Evolutionary conservation across 257 asterid genomes (phyloP).

Genomic region (Plantago major): DNA sequence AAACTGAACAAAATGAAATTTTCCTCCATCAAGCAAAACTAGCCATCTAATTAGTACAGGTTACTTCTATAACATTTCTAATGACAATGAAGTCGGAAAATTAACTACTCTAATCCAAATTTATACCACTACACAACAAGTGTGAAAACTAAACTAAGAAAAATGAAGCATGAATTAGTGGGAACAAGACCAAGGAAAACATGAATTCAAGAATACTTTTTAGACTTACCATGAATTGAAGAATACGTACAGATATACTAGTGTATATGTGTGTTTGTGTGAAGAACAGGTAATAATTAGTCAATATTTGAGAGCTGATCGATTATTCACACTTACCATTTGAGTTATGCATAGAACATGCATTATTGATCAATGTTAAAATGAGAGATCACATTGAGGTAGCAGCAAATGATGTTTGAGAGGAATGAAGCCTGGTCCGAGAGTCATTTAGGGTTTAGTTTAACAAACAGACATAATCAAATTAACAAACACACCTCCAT

Average conservation of each 20-base stretch:
- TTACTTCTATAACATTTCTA: neutral
- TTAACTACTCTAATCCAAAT: neutral
- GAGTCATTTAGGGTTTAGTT: constrained; percentile 30
- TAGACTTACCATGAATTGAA: too few relatives aligned
- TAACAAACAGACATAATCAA: neutral
- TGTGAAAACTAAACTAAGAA: neutral
- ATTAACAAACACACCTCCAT: constrained; percentile 18
- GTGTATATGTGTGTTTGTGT: neutral
- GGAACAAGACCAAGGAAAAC: neutral
- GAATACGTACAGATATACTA: neutral
- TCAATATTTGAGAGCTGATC: too few relatives aligned
- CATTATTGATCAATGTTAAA: too few relatives aligned
- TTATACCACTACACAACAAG: neutral
- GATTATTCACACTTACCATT: too few relatives aligned
- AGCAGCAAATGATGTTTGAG: constrained; percentile 39
- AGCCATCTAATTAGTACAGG: too few relatives aligned
- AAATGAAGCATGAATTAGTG: neutral
- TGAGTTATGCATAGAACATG: too few relatives aligned
- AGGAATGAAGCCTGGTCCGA: constrained; percentile 83
- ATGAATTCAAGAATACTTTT: too few relatives aligned
- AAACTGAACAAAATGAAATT: neutral
- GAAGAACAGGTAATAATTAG: neutral
- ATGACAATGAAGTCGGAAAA: too few relatives aligned
- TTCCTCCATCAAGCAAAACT: neutral
- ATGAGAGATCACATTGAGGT: too few relatives aligned